Evolutionary conservation across 192 early-diverging fungal genomes (phyloP).

Genomic region (Diversispora epigaea): DNA sequence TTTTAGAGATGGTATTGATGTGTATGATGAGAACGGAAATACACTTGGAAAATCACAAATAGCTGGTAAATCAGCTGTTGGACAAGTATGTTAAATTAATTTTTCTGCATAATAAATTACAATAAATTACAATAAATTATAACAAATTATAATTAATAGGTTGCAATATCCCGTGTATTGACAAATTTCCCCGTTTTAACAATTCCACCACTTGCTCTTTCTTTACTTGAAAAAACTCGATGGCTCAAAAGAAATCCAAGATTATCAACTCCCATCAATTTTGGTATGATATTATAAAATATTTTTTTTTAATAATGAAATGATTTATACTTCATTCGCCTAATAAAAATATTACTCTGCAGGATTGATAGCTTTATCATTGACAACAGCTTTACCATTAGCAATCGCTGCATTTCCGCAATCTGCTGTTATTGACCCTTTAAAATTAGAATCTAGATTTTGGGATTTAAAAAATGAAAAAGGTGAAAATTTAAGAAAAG

Average conservation of each 20-base stretch:
- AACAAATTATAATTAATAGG: constrained; percentile 33
- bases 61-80: constrained; percentile 66
- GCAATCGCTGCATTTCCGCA: constrained; percentile 83
- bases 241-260: constrained; percentile 58
- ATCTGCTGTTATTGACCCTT: constrained; percentile 56
- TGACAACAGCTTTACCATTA: constrained; percentile 73
- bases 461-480: constrained; percentile 55
- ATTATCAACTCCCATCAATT: constrained; percentile 59
- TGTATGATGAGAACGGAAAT: constrained; percentile 64
- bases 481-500: constrained; percentile 56
- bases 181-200: constrained; percentile 73
- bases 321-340: not conserved
- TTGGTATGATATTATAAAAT: constrained; percentile 42
- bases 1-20: constrained; percentile 69
- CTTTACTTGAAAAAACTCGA: constrained; percentile 59
- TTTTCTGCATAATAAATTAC: not conserved
- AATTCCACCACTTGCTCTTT: constrained; percentile 69
- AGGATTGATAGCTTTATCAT: constrained; percentile 63
- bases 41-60: constrained; percentile 64
- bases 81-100: constrained; percentile 45
- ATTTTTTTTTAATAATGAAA: not conserved
- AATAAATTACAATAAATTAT: not conserved
- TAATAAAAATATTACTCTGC: not conserved
- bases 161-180: constrained; percentile 75
- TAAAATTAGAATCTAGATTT: constrained; percentile 65